A percentile compares a stretch with the other conserved stretches of the same genome.
Evolutionary conservation across 208 protist species (phyloP).

Genomic region (Porcisia deanei): DNA sequence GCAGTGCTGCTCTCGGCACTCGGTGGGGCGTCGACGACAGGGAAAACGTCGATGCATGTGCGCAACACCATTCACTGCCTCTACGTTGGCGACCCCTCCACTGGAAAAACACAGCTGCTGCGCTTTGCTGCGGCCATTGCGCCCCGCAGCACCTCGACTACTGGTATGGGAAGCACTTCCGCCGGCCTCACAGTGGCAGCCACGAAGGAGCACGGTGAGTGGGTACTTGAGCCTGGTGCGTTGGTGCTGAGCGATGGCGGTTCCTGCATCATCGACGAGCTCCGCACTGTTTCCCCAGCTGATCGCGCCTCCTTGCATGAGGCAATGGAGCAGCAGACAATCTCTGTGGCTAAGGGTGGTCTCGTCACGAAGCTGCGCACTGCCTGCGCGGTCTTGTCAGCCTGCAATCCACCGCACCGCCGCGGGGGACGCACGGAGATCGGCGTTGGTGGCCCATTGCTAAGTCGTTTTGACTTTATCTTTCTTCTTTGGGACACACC

Average conservation of each 20-base stretch:
- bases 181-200: conserved; percentile 93
- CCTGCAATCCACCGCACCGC: conserved; percentile 94
- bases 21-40: conserved; percentile 63
- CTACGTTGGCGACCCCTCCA: conserved; percentile 98
- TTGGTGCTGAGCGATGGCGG: conserved; percentile 97
- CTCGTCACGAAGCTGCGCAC: conserved; percentile 97
- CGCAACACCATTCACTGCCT: conserved; percentile 97
- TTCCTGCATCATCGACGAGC: conserved; percentile 98
- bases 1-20: conserved; percentile 75
- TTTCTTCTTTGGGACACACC: conserved; percentile 94
- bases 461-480: conserved; percentile 98
- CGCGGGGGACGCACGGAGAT: conserved; percentile 78
- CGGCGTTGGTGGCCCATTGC: conserved; percentile 93
- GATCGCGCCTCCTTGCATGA: conserved; percentile 97
- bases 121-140: conserved; percentile 79
- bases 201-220: conserved; percentile 88
- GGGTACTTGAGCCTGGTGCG: conserved; percentile 96
- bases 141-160: conserved; percentile 88
- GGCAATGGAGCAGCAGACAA: conserved; percentile 99
- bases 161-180: conserved; percentile 90
- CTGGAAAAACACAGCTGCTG: conserved; percentile 96
- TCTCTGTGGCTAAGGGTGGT: conserved; percentile 96
- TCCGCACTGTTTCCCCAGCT: conserved; percentile 93
- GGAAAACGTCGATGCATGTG: conserved; percentile 66
- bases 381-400: conserved; percentile 93